A percentile compares a stretch with the other conserved stretches of the same genome.
Conservation (phyloP, 345 rosid genomes). For the Rhodamnia argentea region DNA sequence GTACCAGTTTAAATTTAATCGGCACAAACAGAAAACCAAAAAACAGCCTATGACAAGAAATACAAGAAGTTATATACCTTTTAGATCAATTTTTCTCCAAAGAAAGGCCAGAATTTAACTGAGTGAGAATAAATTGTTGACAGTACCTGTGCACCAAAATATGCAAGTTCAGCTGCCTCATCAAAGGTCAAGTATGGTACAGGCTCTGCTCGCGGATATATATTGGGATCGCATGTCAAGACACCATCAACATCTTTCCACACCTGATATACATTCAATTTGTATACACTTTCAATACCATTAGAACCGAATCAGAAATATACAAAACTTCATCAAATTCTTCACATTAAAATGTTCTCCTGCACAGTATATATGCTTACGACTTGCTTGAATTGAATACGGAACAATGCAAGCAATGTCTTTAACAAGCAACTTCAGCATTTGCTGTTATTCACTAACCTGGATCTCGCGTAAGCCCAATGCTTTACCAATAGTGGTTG, state of each 20-base stretch:
- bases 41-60: neutral
- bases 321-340: neutral
- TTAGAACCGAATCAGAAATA: neutral
- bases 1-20: neutral
- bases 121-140: neutral
- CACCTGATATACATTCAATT: conserved; percentile 39
- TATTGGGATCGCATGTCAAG: conserved; percentile 95
- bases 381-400: neutral
- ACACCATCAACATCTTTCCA: conserved; percentile 99
- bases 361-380: neutral
- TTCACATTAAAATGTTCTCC: neutral
- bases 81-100: neutral
- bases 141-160: conserved; percentile 94
- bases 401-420: neutral
- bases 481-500: conserved; percentile 96
- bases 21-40: neutral
- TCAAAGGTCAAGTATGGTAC: conserved; percentile 89
- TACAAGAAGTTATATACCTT: neutral
- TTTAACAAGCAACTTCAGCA: neutral
- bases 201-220: conserved; percentile 60
- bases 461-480: conserved; percentile 92
- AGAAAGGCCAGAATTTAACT: neutral
- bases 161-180: conserved; percentile 99
- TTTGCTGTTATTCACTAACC: conserved; percentile 28
- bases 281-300: neutral